phyloP scores from a whole-genome alignment of 495 filamentous ascomycete species.

The Xylaria palmicola region DNA sequence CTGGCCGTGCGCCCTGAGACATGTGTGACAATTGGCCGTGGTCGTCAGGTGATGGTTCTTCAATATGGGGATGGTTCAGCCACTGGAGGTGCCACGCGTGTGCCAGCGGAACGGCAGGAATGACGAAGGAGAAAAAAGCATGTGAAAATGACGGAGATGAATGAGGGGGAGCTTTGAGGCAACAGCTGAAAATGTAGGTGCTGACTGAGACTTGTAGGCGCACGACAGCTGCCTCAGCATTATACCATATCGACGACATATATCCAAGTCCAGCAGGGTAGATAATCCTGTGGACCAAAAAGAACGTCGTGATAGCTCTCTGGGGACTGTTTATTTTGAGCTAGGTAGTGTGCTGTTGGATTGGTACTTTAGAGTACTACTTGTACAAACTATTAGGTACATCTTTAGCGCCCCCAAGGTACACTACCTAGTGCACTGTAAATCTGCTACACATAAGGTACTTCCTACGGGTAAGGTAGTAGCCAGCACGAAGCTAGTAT shows the following conservation, averaged over 20 bases:
- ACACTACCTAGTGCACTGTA: not conserved
- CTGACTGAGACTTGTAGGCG: too few relatives aligned
- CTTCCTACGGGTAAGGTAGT: not conserved
- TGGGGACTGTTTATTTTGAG: too few relatives aligned
- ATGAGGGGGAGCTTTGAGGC: not conserved
- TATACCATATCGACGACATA: too few relatives aligned
- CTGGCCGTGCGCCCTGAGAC: not conserved
- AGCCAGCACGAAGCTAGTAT: not conserved
- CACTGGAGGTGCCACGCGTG: slow-evolving; percentile 8
- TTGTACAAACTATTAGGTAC: too few relatives aligned
- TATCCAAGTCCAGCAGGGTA: too few relatives aligned
- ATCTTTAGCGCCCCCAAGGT: too few relatives aligned
- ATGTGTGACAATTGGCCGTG: not conserved
- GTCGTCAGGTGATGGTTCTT: slow-evolving; percentile 2
- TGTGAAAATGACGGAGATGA: not conserved
- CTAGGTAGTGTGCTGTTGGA: too few relatives aligned
- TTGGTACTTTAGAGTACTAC: too few relatives aligned
- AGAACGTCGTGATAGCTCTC: too few relatives aligned
- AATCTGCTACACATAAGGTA: not conserved
- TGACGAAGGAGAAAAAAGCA: not conserved
- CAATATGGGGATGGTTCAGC: not conserved
- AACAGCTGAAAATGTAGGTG: too few relatives aligned
- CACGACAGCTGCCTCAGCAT: too few relatives aligned
- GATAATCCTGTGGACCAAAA: too few relatives aligned
- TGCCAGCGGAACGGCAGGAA: not conserved